Evolutionary conservation across 768 basidiomycete genomes (phyloP).

Genomic region (Suillus americanus): DNA sequence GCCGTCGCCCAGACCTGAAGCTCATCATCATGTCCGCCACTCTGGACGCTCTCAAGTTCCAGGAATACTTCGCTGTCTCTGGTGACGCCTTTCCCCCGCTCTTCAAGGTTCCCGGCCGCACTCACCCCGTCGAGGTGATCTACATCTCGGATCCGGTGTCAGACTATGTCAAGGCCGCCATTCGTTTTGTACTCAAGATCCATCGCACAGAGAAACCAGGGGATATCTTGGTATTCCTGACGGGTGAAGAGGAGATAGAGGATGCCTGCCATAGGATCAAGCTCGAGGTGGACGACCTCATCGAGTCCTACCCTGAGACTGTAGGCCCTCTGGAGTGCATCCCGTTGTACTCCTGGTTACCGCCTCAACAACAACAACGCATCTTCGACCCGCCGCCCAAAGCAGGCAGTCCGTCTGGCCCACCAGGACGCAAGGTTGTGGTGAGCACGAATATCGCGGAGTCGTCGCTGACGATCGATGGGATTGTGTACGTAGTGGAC

Average conservation of each 20-base stretch:
- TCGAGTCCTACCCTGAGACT: conserved; percentile 64
- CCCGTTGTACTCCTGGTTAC: conserved; percentile 93
- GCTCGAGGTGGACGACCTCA: conserved; percentile 82
- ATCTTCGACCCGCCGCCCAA: conserved; percentile 91
- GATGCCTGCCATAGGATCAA: conserved; percentile 94
- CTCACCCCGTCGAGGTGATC: conserved; percentile 95
- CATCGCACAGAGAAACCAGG: conserved; percentile 94
- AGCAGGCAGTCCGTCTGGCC: conserved; percentile 58
- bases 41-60: conserved; percentile 94
- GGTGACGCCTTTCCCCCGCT: conserved; percentile 56
- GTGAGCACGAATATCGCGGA: conserved; percentile 98
- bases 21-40: conserved; percentile 99
- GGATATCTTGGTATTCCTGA: conserved; percentile 92
- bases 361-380: conserved; percentile 91
- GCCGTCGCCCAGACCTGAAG: conserved; percentile 84
- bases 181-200: conserved; percentile 95
- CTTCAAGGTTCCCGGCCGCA: conserved; percentile 90
- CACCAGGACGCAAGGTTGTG: conserved; percentile 91
- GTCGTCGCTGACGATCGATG: conserved; percentile 96
- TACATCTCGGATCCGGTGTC: conserved; percentile 91
- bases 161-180: conserved; percentile 96
- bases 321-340: conserved; percentile 89
- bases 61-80: conserved; percentile 80
- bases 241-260: conserved; percentile 98
- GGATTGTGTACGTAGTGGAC: conserved; percentile 99